Base-by-base conservation (phyloP, 352 stramenopile species). In the Globisporangium megalacanthum region DNA sequence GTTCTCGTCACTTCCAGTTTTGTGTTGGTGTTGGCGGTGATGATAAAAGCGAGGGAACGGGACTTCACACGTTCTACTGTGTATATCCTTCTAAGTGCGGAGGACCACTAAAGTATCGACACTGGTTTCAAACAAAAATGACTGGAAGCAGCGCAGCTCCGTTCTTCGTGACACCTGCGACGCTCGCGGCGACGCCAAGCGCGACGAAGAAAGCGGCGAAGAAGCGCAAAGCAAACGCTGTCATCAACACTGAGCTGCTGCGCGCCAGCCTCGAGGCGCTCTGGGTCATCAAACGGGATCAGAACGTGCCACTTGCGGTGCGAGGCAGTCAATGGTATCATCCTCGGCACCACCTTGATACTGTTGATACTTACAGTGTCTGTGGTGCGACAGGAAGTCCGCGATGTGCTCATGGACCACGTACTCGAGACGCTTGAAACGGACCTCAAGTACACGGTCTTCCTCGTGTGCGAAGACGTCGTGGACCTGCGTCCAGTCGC, bases 381-480 rank as follows among this genome's bases (percentile, higher is more conserved):
- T 37, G 33, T 37, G 33, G 8, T 37, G 33, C 33, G 33, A 9
- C 33, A 91, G 80, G 70, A 88, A 25, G 70, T 91, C 52, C 80
- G 80, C 25, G 75, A 89, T 73, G 63, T 72, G 31, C 56, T 91
- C 54, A 75, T 85, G 60, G 72, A 84, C 49, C 78, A 86, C 50
- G 69, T 88, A 54, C 65, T 91, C 25, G 78, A 77, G 25, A 76
- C 58, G 6, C 68, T 76, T 31, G 62, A 73, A 50, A 87, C 75
- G 5, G 72, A 88, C 57, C 56, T 91, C 22, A 88, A 84, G 57
- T 58, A 84, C 60, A 83, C 73, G 1, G 77, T 92, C 42, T 58
- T 92, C 33, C 67, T 92, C 6, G 62, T 89, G 49, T 92, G 79
- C 56, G 82, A 92, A 45, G 82, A 92, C 29, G 72, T 89, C 47